Conservation (phyloP, 2,329 filamentous ascomycete species). For the Emmonsia crescens region DNA sequence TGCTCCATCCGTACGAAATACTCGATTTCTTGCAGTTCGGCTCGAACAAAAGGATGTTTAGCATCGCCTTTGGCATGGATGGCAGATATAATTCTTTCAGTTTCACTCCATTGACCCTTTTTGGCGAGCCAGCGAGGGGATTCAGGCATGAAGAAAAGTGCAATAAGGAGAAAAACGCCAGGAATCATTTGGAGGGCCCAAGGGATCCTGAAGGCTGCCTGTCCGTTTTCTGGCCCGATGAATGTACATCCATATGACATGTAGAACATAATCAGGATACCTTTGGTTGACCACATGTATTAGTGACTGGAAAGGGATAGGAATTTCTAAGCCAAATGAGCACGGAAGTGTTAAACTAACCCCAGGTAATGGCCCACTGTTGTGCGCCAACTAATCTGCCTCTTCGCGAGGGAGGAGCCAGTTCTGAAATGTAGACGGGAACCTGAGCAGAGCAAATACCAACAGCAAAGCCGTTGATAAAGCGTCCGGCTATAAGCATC, state of each 20-base stretch:
- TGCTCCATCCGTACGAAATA: slow-evolving; percentile 26
- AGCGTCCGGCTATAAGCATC: slow-evolving; percentile 27
- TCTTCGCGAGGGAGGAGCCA: slow-evolving; percentile 32
- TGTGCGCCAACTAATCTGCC: slow-evolving; percentile 33
- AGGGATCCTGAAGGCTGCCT: slow-evolving; percentile 45
- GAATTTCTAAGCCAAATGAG: slow-evolving; percentile 15
- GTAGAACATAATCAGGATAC: slow-evolving; percentile 35
- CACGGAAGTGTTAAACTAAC: slow-evolving; percentile 13
- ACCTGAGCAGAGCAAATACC: slow-evolving; percentile 32
- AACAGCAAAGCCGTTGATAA: slow-evolving; percentile 32
- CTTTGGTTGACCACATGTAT: slow-evolving; percentile 15
- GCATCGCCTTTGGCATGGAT: slow-evolving; percentile 48
- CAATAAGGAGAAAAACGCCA: slow-evolving; percentile 44
- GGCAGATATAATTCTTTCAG: slow-evolving; percentile 37
- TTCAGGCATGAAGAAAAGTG: slow-evolving; percentile 47
- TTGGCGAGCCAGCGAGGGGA: slow-evolving; percentile 40
- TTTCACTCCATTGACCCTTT: background rate
- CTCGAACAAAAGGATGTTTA: slow-evolving; percentile 45
- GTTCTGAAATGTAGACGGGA: slow-evolving; percentile 28
- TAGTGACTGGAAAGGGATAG: slow-evolving; percentile 4
- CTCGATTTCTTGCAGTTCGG: slow-evolving; percentile 36
- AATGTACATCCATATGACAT: slow-evolving; percentile 30
- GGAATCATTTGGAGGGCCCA: slow-evolving; percentile 55
- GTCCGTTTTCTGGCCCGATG: slow-evolving; percentile 15
- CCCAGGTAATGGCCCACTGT: slow-evolving; percentile 33